Evolutionary conservation across 2,329 filamentous ascomycete genomes (phyloP), one percentile per base, ranked within the genome.

Genomic region (Triangularia setosa): DNA sequence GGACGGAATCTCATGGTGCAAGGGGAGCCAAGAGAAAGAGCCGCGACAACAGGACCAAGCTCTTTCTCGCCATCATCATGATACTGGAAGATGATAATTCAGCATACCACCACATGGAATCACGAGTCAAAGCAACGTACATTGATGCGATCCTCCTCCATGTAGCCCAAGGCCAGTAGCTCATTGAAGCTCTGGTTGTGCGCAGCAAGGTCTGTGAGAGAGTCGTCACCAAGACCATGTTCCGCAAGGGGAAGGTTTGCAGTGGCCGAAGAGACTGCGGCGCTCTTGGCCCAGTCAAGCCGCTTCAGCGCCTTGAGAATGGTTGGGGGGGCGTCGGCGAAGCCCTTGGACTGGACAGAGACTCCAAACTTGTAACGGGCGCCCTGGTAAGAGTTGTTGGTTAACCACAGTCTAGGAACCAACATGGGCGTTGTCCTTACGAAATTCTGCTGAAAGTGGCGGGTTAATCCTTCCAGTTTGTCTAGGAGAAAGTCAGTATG

Each of bases 301-400:
- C 83, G 79, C 5, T 80, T 79, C 0, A 87, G 77, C 0, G 81
- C 79, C 54, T 79, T 76, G 5, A 83, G 76, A 1, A 90, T 79
- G 0, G 79, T 74, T 1, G 74, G 63, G 0, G 82, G 83, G 0
- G 84, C 81, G 4, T 80, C 75, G 1, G 75, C 69, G 64, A 88
- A 87, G 0, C 78, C 74, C n/a, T 73, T 76, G 3, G 79, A 83
- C 5, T 80, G 75, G 2, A 85, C 83, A 1, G 79, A 77, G 1
- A 87, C 86, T 35, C 85, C 81, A 69, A 87, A 90, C 61, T 90
- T 90, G 73, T 90, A 91, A 0, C 83, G 82, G 65, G 87, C 87
- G 1, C 88, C 88, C 79, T 82, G 21, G 70, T 72, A 11, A 60
- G 21, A 11, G 25, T 59, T 72, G 72, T 73, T 58, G 74, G 73